Evolutionary conservation across 306 rosid genomes (phyloP), one percentile per base, ranked within the genome.

Genomic region (cucumber (Cucumis sativus)): DNA sequence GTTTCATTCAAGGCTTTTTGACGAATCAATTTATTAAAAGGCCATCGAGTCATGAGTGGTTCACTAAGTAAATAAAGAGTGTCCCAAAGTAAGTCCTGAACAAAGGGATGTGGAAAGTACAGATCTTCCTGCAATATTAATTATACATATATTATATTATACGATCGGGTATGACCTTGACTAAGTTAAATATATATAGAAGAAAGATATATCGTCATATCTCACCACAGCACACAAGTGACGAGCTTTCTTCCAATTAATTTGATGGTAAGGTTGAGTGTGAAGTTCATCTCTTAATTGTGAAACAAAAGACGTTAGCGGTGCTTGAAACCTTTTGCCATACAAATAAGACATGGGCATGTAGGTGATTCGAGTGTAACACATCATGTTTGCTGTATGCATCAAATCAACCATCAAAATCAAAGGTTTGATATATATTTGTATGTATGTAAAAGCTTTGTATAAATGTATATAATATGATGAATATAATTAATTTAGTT

Each of bases 11-110:
- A 76, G 57, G 87, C 82, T 33, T 21, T 84, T 13, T 84, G 71
- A 23, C 87, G 63, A 1, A 81, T 33, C 12, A 84, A 7, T 70
- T 84, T 78, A 63, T 84, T 84, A 3, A 80, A 80, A 54, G 87
- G 87, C 84, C 87, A 84, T 20, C 87, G 79, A 7, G 76, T 82
- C 54, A 82, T 75, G 11, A 73, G 14, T 14, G 84, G 79, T 57
- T 82, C 84, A 4, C 49, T 73, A 8, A 75, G 17, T 20, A 54
- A 11, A 16, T 82, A 78, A 10, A 82, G 67, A 37, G 35, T 54
- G 67, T 82, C 84, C 81, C 84, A 78, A 0, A 82, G 14, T 6
- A 77, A 16, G 45, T 82, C 81, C 63, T 77, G 74, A 2, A 77
- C 64, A 49, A 51, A 49, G 10, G 80, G 80, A 20, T 64, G 75